Percentiles rank a stretch among this genome's conserved stretches.
Evolutionary conservation across 495 filamentous ascomycete species (phyloP).

Genomic region (Amorphotheca resinae): DNA sequence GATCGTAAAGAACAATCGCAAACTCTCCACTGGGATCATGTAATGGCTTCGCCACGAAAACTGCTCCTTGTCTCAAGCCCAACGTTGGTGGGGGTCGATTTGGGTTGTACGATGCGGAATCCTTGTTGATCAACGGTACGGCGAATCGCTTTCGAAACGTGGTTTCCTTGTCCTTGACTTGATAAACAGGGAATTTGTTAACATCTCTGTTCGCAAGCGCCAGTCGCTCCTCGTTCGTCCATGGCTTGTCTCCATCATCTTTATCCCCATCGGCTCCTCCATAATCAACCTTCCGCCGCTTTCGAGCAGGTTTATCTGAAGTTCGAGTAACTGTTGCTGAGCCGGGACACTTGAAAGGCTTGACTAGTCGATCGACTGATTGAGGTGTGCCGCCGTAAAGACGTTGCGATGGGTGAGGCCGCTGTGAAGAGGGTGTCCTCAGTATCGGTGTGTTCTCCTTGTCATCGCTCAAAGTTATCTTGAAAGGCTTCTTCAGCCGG

Average conservation of each 20-base stretch:
- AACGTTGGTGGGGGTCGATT: constrained; percentile 72
- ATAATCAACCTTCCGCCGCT: constrained; percentile 84
- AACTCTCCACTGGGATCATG: constrained; percentile 96
- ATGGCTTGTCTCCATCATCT: constrained; percentile 64
- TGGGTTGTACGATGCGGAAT: constrained; percentile 54
- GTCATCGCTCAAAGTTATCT: constrained; percentile 14
- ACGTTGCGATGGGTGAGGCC: constrained; percentile 6
- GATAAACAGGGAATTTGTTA: constrained; percentile 84
- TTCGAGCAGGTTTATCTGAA: constrained; percentile 75
- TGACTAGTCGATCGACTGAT: constrained; percentile 56
- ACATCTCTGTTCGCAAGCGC: constrained; percentile 78
- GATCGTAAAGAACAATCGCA: constrained; percentile 91
- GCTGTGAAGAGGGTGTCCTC: background rate
- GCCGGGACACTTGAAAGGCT: constrained; percentile 90
- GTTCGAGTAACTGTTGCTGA: constrained; percentile 55
- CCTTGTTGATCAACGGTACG: constrained; percentile 78
- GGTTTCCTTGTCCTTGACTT: constrained; percentile 72
- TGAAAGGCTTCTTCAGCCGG: constrained; percentile 75
- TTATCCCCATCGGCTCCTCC: constrained; percentile 62
- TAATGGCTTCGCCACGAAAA: constrained; percentile 79
- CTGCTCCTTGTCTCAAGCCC: constrained; percentile 70
- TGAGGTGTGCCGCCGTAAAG: constrained; percentile 26
- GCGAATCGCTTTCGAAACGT: constrained; percentile 74
- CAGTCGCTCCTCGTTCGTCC: constrained; percentile 77
- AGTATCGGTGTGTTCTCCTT: constrained; percentile 18